Base-by-base conservation (phyloP, 2,329 filamentous ascomycete species). In the Rhinocladiella mackenziei region DNA sequence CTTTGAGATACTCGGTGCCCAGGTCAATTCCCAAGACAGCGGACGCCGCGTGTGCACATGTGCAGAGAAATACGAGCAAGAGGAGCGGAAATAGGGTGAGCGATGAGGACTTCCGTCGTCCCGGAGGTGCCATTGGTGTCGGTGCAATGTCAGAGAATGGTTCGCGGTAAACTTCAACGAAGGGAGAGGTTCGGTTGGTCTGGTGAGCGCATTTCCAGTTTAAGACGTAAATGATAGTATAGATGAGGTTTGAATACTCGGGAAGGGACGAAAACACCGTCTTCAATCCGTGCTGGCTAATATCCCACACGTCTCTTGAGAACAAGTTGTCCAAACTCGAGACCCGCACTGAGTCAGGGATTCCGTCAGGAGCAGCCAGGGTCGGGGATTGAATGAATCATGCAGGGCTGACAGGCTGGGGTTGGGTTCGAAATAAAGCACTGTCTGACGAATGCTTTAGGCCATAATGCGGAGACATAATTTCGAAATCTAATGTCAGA, bases 1-100 rank as follows among this genome's bases (percentile, higher is more conserved):
- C 91, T 73, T 97, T 98, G 71, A 98, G 86, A 70, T 94, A 96
- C 65, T 95, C 88, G 44, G 92, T 96, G 56, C 92, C 92, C 42
- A 98, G 76, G 68, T 98, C 92, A 59, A 98, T 78, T 53, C 92
- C 92, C 15, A 98, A 74, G 13, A 97, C 89, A 40, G 88, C 87
- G 6, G 87, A 80, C 43, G 77, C 80, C 44, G 76, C 77, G 45
- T 78, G 75, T 39, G 76, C 74, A 49, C 70, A 69, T 15, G 70
- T 68, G 56, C 80, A 74, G 45, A 82, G 67, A 44, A 78, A 66
- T 44, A 75, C 55, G 45, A 78, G 68, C 45, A 71, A 68, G 14
- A 81, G 59, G 23, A 80, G 57, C 36, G 76, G 56, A 10, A 73
- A 57, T 45, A 74, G 59, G 48, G 67, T 67, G 15, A 71, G 60